These are phyloP conservation scores for Pachysolen tannophilus DNA, from an alignment of 805 yeast genomes.

Conservation along the genomic window DNA sequence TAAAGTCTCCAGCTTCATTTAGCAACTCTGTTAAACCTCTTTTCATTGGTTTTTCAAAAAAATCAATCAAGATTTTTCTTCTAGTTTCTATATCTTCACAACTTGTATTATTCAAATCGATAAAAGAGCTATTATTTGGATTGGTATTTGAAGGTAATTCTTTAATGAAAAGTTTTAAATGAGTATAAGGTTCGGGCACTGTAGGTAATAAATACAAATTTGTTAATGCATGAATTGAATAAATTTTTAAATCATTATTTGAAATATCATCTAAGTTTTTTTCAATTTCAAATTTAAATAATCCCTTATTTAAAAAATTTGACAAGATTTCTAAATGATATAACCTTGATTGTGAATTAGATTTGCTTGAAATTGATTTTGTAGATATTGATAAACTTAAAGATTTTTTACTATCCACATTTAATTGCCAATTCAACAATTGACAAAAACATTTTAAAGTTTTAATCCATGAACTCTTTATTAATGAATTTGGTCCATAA, in stretches of 20 bases:
- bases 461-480: slow-evolving; percentile 60
- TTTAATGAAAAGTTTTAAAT: slow-evolving; percentile 49
- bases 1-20: slow-evolving; percentile 70
- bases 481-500: slow-evolving; percentile 44
- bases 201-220: slow-evolving; percentile 44
- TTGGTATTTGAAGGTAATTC: slow-evolving; percentile 17
- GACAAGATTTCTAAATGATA: slow-evolving; percentile 33
- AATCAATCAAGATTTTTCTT: slow-evolving; percentile 41
- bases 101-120: slow-evolving; percentile 35
- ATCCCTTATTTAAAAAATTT: slow-evolving; percentile 18
- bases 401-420: slow-evolving; percentile 17
- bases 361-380: slow-evolving; percentile 14
- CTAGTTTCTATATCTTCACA: slow-evolving; percentile 60
- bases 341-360: slow-evolving; percentile 26
- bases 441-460: slow-evolving; percentile 60
- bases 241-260: slow-evolving; percentile 10
- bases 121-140: slow-evolving; percentile 1
- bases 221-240: slow-evolving; percentile 38
- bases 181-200: slow-evolving; percentile 55
- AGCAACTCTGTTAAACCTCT: slow-evolving; percentile 42
- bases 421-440: slow-evolving; percentile 66
- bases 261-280: slow-evolving; percentile 9
- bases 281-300: slow-evolving; percentile 10
- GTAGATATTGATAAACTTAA: slow-evolving; percentile 19
- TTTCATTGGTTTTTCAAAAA: slow-evolving; percentile 39